Conservation (phyloP, 495 filamentous ascomycete genomes). For the Durotheca rogersii region DNA sequence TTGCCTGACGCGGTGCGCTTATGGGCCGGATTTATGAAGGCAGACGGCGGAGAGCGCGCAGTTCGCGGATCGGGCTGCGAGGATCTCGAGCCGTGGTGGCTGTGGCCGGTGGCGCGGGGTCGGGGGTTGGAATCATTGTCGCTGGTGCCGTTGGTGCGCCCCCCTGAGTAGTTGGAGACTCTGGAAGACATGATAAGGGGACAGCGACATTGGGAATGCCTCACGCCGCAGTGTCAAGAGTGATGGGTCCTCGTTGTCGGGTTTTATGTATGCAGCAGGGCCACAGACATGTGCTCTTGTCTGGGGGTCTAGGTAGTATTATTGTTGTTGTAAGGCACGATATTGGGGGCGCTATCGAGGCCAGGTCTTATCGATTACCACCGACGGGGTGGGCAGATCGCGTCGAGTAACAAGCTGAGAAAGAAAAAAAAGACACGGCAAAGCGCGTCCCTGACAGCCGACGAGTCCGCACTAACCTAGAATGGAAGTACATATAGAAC, state of each 20-base stretch:
- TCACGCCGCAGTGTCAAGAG: conserved; percentile 15
- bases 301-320: too few relatives aligned
- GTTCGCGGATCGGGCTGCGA: conserved; percentile 27
- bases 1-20: conserved; percentile 49
- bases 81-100: conserved; percentile 19
- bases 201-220: conserved; percentile 27
- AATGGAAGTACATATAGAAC: too few relatives aligned
- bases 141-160: conserved; percentile 42
- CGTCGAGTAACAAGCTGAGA: too few relatives aligned
- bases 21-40: conserved; percentile 39
- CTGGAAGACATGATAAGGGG: conserved; percentile 41
- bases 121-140: conserved; percentile 40
- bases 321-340: too few relatives aligned
- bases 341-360: too few relatives aligned
- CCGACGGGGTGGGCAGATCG: background rate
- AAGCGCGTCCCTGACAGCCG: too few relatives aligned
- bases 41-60: conserved; percentile 26
- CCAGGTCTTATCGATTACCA: conserved; percentile 3
- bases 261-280: too few relatives aligned
- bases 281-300: too few relatives aligned
- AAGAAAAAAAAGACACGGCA: too few relatives aligned
- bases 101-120: conserved; percentile 37
- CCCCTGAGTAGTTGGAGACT: conserved; percentile 39
- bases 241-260: background rate
- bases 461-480: too few relatives aligned